A percentile compares a stretch with the other conserved stretches of the same genome.
Conservation (phyloP, 257 asterid genomes). For the Solanum etuberosum region DNA sequence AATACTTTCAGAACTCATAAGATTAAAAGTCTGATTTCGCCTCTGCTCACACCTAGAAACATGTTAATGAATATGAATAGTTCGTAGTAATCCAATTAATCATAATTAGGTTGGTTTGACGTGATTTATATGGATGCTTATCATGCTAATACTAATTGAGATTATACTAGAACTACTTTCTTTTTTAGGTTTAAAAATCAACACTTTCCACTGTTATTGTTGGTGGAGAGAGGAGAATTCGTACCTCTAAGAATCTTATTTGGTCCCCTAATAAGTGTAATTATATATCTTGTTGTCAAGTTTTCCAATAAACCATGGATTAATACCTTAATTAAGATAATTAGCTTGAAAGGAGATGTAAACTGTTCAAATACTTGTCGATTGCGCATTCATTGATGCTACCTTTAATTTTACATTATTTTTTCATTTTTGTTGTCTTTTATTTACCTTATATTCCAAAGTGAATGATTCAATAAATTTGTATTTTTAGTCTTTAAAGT, state of each 20-base stretch:
- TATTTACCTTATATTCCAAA: neutral
- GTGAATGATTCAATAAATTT: neutral
- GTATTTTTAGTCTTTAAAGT: neutral
- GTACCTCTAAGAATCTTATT: neutral
- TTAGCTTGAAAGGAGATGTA: neutral
- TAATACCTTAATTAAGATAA: neutral
- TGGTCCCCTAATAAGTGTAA: constrained; percentile 9
- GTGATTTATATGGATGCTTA: neutral
- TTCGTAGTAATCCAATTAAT: constrained; percentile 1
- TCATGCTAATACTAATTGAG: neutral
- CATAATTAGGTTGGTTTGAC: constrained; percentile 4
- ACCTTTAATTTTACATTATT: neutral
- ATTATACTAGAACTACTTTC: neutral
- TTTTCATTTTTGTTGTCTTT: neutral
- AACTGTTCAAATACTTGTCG: neutral
- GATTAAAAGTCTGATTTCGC: neutral
- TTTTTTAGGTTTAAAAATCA: neutral
- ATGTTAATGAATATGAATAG: neutral
- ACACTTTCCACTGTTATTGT: constrained; percentile 3
- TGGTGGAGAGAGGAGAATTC: neutral
- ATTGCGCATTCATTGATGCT: neutral
- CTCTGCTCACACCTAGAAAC: neutral
- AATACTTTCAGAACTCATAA: neutral
- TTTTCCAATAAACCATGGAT: neutral
- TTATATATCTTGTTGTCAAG: neutral